Evolutionary conservation across 306 rosid species (phyloP).

Genomic region (Begonia fuchsioides): DNA sequence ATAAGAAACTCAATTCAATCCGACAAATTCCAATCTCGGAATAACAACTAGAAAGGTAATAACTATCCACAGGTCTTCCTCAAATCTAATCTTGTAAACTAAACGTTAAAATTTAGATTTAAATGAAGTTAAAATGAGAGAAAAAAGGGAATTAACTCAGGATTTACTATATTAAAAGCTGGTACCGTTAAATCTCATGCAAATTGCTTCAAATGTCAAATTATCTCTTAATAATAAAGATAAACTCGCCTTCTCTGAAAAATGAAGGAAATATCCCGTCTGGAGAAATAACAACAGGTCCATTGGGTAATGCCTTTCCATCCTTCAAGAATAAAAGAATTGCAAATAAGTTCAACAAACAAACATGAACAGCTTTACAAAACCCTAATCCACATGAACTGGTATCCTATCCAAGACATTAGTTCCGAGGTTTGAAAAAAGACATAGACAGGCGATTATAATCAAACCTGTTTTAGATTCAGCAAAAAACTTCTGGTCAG

Average conservation of each 20-base stretch:
- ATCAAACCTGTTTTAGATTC: constrained; percentile 7
- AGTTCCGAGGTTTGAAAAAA: not conserved
- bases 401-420: too few species aligned
- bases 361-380: too few species aligned
- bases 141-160: not conserved
- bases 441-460: not conserved
- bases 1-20: not conserved
- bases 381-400: too few species aligned
- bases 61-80: too few species aligned
- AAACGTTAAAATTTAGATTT: too few species aligned
- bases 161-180: too few species aligned
- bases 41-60: too few species aligned
- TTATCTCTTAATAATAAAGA: not conserved
- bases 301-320: constrained; percentile 84
- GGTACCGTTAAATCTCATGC: too few species aligned
- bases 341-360: not conserved
- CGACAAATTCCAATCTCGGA: too few species aligned
- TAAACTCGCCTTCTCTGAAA: constrained; percentile 68
- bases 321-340: constrained; percentile 32
- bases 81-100: too few species aligned
- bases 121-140: constrained; percentile 2
- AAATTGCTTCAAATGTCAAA: constrained; percentile 2
- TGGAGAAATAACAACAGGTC: constrained; percentile 95
- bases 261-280: constrained; percentile 93
- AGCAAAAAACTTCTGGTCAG: constrained; percentile 74